These are phyloP conservation scores for Eutrema yunnanense DNA, from an alignment of 345 rosid species.

Conservation along the genomic window DNA sequence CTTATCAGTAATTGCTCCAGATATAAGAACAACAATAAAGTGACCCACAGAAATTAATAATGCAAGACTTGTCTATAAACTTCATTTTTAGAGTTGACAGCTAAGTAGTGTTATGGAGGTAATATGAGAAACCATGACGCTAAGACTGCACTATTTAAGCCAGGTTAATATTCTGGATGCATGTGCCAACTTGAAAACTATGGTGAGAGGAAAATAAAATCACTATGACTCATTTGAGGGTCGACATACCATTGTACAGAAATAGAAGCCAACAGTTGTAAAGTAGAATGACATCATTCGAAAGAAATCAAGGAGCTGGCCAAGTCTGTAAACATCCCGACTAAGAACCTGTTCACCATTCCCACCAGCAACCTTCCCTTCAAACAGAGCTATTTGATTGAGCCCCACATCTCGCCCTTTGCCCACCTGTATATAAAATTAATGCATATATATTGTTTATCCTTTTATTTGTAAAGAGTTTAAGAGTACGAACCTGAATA, in stretches of 20 bases:
- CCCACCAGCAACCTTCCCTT: constrained; percentile 99
- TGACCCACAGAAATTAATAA: background rate
- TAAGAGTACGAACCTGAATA: constrained; percentile 60
- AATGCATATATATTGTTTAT: background rate
- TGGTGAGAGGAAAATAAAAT: background rate
- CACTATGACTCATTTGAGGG: background rate
- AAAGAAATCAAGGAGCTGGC: constrained; percentile 97
- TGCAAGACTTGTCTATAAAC: background rate
- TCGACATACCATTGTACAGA: constrained; percentile 83
- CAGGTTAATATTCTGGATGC: constrained; percentile 4
- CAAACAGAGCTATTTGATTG: constrained; percentile 96
- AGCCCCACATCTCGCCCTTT: constrained; percentile 99
- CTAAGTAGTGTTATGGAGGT: background rate
- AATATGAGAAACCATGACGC: background rate
- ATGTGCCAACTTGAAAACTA: constrained; percentile 5
- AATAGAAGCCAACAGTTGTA: constrained; percentile 91
- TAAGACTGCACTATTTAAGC: background rate
- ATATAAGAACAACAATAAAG: background rate
- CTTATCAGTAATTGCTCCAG: constrained; percentile 9
- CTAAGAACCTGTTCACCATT: constrained; percentile 99
- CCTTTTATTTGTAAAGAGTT: background rate
- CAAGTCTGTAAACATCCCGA: constrained; percentile 95
- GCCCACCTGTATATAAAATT: constrained; percentile 65
- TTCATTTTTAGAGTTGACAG: background rate
- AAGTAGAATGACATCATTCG: constrained; percentile 97